phyloP scores from a whole-genome alignment of 1,284 basidiomycete species.

The Cryptococcus sp. region DNA sequence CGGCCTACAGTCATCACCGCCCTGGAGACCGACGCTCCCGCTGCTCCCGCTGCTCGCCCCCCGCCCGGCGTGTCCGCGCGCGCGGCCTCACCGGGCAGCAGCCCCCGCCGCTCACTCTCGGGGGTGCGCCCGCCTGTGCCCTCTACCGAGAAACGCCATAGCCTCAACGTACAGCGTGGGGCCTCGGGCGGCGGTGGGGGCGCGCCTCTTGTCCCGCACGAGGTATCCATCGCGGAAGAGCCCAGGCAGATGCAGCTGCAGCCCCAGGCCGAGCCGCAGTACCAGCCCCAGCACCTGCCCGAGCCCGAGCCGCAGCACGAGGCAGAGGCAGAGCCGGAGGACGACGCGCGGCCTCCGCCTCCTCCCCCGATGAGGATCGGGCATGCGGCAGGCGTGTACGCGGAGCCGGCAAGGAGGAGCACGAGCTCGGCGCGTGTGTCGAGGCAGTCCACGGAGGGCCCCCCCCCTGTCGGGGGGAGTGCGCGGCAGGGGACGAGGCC shows the following conservation, averaged over 20 bases:
- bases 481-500: conserved; percentile 22
- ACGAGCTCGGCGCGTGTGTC: conserved; percentile 9
- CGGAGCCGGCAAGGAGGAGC: not conserved
- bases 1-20: conserved; percentile 7
- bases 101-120: conserved; percentile 4
- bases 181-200: too few relatives aligned
- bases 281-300: not conserved
- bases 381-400: not conserved
- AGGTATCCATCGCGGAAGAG: not conserved
- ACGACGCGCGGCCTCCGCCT: conserved; percentile 55
- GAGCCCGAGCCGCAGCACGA: conserved; percentile 38
- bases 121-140: conserved; percentile 16
- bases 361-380: conserved; percentile 4
- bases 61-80: conserved; percentile 1
- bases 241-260: not conserved
- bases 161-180: too few relatives aligned
- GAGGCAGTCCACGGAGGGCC: conserved; percentile 11
- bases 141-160: not conserved
- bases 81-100: too few relatives aligned
- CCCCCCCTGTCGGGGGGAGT: conserved; percentile 5
- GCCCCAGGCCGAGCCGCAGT: not conserved
- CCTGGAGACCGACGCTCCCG: not conserved
- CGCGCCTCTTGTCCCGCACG: not conserved
- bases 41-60: conserved; percentile 5
- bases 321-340: conserved; percentile 91